Base-by-base conservation (phyloP, 2,329 filamentous ascomycete species). In the Aureobasidium sp. region DNA sequence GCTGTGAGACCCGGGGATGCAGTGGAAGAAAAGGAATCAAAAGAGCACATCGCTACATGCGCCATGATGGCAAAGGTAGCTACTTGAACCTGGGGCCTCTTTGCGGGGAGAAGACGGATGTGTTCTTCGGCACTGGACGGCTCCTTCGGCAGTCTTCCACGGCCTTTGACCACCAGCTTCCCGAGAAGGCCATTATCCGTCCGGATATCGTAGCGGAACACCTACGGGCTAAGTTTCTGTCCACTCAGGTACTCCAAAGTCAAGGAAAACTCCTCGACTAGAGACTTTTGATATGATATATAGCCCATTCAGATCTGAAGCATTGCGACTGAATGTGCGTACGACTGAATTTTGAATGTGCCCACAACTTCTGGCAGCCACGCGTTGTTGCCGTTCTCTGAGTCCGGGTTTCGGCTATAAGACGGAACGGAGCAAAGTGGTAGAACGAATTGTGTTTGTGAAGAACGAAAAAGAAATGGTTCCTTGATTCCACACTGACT, bases 391-490 rank as follows among this genome's bases (percentile, higher is more conserved):
- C 22, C 49, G 20, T 41, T 29, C 14, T 25, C 6, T 17, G 20
- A 3, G 11, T 20, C 39, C 41, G 27, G 15, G 6, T 5, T 5
- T 57, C 53, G 39, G 53, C 53, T 57, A 45, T 45, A 22, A 6
- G 12, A 17, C 53, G 53, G 29, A n/a, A 17, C 4, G 25, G 27
- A 17, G 12, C 53, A 57, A 22, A 6, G n/a, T 14, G 15, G 37
- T 34, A 2, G n/a, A 4, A 5, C 42, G 25, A 31, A 25, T 22
- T 27, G n/a, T 36, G 15, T 31, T 29, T 44, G n/a, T 59, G 36
- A 36, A 41, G 29, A 48, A 51, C 57, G 36, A 60, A 60, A 60
- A 60, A 51, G 45, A 60, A 51, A 51, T 34, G 57, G 45, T 60
- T 29, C 57, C 36, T 60, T 49, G 44, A 49, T 60, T 49, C 57